phyloP scores from a whole-genome alignment of 495 filamentous ascomycete species.

The Daldinia grandis region DNA sequence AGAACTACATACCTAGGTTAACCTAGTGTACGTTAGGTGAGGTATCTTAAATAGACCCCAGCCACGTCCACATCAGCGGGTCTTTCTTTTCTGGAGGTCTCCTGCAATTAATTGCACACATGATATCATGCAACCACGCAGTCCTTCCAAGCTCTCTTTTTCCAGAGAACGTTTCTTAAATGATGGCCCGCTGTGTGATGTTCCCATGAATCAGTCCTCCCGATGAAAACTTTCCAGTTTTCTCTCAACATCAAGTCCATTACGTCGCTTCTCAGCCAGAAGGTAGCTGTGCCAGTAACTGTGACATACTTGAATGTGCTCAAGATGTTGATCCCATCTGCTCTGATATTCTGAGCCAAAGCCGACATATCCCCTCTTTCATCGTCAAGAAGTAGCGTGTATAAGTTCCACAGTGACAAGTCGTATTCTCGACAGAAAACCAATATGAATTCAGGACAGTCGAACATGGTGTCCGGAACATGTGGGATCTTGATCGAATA shows the following conservation, averaged over 20 bases:
- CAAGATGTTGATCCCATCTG: slow-evolving; percentile 38
- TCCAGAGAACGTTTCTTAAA: background rate
- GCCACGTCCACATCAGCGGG: slow-evolving; percentile 11
- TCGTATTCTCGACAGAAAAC: slow-evolving; percentile 41
- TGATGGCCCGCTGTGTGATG: background rate
- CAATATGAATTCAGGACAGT: slow-evolving; percentile 31
- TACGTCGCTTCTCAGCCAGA: slow-evolving; percentile 46
- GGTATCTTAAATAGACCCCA: slow-evolving; percentile 31
- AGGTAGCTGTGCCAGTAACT: slow-evolving; percentile 33
- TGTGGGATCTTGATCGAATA: slow-evolving; percentile 33
- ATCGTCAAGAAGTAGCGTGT: slow-evolving; percentile 18
- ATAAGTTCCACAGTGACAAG: background rate
- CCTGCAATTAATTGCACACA: background rate
- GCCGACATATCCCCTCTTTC: slow-evolving; percentile 25
- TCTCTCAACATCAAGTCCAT: slow-evolving; percentile 36
- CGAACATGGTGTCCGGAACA: background rate
- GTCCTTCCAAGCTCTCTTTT: slow-evolving; percentile 14
- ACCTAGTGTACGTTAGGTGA: slow-evolving; percentile 1
- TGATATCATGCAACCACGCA: slow-evolving; percentile 15
- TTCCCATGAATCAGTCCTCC: slow-evolving; percentile 18
- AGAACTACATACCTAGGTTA: slow-evolving; percentile 12
- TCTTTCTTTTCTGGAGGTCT: slow-evolving; percentile 19
- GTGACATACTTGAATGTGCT: slow-evolving; percentile 41
- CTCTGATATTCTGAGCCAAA: slow-evolving; percentile 16
- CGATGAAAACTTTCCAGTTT: slow-evolving; percentile 42